Conservation (phyloP, 192 early-diverging fungal species). For the Coemansia sp. region DNA sequence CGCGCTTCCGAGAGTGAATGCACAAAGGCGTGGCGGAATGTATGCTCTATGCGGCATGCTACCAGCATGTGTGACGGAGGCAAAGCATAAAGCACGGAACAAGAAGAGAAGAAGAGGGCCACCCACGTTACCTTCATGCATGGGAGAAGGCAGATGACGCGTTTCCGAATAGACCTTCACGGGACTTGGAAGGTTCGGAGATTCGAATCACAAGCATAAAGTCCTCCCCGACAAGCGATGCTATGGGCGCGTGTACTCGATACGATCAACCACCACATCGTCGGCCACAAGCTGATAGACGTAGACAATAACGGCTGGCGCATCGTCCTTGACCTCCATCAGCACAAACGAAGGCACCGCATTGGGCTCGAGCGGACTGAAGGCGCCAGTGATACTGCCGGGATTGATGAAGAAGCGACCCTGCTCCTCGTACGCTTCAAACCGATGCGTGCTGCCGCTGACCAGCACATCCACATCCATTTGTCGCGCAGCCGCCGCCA, state of each 20-base stretch:
- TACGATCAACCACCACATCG: slow-evolving; percentile 91
- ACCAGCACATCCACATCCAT: slow-evolving; percentile 92
- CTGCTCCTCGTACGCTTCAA: slow-evolving; percentile 90
- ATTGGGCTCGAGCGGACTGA: slow-evolving; percentile 41
- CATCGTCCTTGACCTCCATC: slow-evolving; percentile 82
- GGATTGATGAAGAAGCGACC: slow-evolving; percentile 94
- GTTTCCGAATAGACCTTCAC: too few relatives aligned
- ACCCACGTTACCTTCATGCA: too few relatives aligned
- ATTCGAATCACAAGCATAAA: too few relatives aligned
- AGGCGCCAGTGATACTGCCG: slow-evolving; percentile 93
- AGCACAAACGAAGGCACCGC: slow-evolving; percentile 90
- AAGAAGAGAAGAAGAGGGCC: too few relatives aligned
- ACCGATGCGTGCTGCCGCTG: slow-evolving; percentile 84
- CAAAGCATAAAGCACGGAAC: too few relatives aligned
- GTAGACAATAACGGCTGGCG: slow-evolving; percentile 73
- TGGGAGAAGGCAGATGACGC: too few relatives aligned
- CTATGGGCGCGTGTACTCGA: slow-evolving; percentile 64
- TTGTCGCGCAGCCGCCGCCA: slow-evolving; percentile 77
- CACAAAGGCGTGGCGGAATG: too few relatives aligned
- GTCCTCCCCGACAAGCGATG: too few relatives aligned
- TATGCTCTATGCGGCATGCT: too few relatives aligned
- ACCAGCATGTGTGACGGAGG: too few relatives aligned
- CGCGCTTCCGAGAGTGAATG: too few relatives aligned
- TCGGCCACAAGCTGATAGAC: slow-evolving; percentile 91
- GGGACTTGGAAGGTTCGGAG: too few relatives aligned